These are phyloP conservation scores for Linnemannia zychae DNA, from an alignment of 192 early-diverging fungal genomes.

Conservation along the genomic window DNA sequence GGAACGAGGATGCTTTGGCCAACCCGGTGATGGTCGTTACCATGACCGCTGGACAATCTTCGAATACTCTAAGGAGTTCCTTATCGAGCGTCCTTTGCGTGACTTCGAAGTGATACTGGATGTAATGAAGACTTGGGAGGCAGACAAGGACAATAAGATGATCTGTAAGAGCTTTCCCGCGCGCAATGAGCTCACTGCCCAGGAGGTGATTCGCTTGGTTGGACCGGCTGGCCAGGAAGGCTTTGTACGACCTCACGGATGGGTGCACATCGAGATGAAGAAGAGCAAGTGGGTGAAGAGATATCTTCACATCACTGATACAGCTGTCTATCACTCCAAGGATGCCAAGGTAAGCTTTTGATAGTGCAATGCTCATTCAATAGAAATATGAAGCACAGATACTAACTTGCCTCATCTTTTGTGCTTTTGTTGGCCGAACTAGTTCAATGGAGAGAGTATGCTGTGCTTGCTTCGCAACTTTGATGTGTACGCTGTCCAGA, in stretches of 20 bases:
- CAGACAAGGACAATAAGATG: constrained; percentile 79
- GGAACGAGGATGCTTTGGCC: constrained; percentile 64
- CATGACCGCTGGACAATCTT: constrained; percentile 88
- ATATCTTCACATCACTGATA: constrained; percentile 77
- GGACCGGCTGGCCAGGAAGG: constrained; percentile 44
- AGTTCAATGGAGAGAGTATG: constrained; percentile 55
- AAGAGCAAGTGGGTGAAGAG: constrained; percentile 89
- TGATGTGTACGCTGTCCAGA: constrained; percentile 88
- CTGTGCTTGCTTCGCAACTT: constrained; percentile 75
- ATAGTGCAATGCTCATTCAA: background rate
- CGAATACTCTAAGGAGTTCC: constrained; percentile 87
- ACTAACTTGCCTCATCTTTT: constrained; percentile 2
- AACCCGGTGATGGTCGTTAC: constrained; percentile 61
- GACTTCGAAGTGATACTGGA: constrained; percentile 92
- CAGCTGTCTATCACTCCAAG: constrained; percentile 75
- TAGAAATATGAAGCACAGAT: background rate
- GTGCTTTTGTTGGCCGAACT: background rate
- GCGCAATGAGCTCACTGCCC: constrained; percentile 69
- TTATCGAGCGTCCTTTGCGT: constrained; percentile 85
- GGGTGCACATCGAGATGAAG: constrained; percentile 82
- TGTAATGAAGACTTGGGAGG: constrained; percentile 88
- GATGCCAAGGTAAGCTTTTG: constrained; percentile 69
- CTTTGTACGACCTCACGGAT: constrained; percentile 63
- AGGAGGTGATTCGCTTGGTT: constrained; percentile 59
- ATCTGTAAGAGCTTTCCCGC: constrained; percentile 83